A percentile compares a stretch with the other conserved stretches of the same genome.
These are phyloP conservation scores for Trichoderma reesei DNA, from an alignment of 495 filamentous ascomycete species.

Conservation along the genomic window DNA sequence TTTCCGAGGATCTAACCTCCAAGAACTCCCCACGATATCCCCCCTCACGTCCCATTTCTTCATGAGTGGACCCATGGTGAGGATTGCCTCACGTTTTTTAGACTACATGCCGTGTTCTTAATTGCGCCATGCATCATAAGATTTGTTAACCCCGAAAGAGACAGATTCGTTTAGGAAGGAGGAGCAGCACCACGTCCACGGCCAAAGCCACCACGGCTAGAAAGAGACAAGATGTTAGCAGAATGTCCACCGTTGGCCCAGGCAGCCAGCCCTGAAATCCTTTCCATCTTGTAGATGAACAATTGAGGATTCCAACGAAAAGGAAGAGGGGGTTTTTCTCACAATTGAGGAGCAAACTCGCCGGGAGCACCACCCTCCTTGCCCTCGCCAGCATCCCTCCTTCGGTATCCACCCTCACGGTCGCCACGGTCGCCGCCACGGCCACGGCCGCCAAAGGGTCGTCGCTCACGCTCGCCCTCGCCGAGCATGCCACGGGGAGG, in stretches of 20 bases:
- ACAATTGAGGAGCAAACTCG: conserved; percentile 92
- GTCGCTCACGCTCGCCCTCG: conserved; percentile 74
- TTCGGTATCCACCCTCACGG: conserved; percentile 87
- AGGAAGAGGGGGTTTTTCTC: conserved; percentile 24
- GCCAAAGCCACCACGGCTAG: conserved; percentile 80
- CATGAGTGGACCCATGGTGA: conserved; percentile 32
- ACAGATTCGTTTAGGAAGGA: conserved; percentile 44
- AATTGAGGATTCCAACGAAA: background rate
- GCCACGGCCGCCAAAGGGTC: conserved; percentile 47
- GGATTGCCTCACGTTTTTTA: conserved; percentile 37
- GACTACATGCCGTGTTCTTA: conserved; percentile 38
- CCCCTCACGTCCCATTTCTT: conserved; percentile 40
- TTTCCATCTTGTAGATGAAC: too few species aligned
- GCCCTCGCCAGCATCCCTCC: conserved; percentile 76
- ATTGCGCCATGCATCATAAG: conserved; percentile 35
- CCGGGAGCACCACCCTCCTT: conserved; percentile 95
- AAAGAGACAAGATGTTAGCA: conserved; percentile 23
- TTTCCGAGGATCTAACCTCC: conserved; percentile 31
- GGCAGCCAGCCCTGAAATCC: too few species aligned
- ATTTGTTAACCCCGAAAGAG: conserved; percentile 20
- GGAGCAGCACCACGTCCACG: conserved; percentile 77
- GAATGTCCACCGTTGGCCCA: background rate
- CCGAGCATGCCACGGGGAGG: conserved; percentile 98
- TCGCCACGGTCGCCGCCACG: conserved; percentile 51
- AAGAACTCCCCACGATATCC: conserved; percentile 28